Evolutionary conservation across 2,329 filamentous ascomycete species (phyloP), one percentile per base, ranked within the genome.

Genomic region (Monilinia aucupariae): DNA sequence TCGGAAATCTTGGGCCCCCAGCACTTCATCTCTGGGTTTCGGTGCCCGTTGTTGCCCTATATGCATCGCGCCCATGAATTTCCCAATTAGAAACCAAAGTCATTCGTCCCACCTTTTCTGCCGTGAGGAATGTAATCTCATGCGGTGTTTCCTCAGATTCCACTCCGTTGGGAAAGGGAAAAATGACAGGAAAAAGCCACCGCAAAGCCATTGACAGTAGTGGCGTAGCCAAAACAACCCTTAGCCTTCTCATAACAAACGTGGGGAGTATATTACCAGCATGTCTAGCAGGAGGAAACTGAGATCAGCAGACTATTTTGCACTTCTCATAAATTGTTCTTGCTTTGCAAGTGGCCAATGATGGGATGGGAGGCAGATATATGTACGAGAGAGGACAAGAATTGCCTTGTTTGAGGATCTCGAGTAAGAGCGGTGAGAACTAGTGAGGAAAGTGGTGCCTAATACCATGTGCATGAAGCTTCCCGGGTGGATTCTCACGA

Each of bases 351-450:
- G n/a, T 34, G 13, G 41, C 54, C 54, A 58, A 58, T 58, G n/a
- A 47, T 58, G 54, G 27, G 41, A 58, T 25, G 41, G 25, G 30
- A 58, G 6, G n/a, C 12, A 47, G 27, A 58, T 17, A 58, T 17
- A 47, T 58, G 30, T 34, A 25, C 30, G 41, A 58, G 54, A 58
- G 43, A 32, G 43, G n/a, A 47, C 30, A 47, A 37, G n/a, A 58
- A 25, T 47, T 56, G 5, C 30, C 41, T 47, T 34, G 54, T 47
- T 47, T 47, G 27, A 25, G 27, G 25, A 47, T 17, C 32, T 58
- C 41, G 25, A 47, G n/a, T 56, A 47, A n/a, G 54, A 58, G 54
- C 54, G 54, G 54, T 58, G 54, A 58, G 30, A 13, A 41, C 54
- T 58, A n/a, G 30, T 47, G 8, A 34, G 54, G 30, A 47, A 34